Evolutionary conservation across 257 asterid genomes (phyloP).

Genomic region (Solanum pinnatisectum): DNA sequence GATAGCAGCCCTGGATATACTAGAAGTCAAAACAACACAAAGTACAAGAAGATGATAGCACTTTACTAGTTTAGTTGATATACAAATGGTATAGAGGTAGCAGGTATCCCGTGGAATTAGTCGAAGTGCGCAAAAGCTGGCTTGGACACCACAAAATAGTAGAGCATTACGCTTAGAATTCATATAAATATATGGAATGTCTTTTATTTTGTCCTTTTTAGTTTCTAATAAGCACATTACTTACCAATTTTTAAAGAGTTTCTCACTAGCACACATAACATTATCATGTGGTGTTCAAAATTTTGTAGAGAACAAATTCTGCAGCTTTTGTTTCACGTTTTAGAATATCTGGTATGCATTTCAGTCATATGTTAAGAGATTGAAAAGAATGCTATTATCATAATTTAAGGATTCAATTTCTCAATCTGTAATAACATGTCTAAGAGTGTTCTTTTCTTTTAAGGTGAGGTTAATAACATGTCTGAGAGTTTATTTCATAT

Average conservation of each 20-base stretch:
- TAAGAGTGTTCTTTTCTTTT: neutral
- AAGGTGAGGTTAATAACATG: neutral
- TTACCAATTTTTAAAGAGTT: neutral
- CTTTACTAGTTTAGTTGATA: neutral
- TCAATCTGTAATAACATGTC: neutral
- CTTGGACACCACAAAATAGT: neutral
- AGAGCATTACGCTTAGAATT: neutral
- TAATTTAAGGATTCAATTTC: conserved; percentile 4
- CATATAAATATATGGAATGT: neutral
- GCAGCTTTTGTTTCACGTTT: neutral
- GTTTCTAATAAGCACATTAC: neutral
- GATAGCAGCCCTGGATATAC: neutral
- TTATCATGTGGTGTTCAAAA: neutral
- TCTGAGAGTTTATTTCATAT: neutral
- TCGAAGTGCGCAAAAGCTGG: neutral
- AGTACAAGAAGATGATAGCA: neutral
- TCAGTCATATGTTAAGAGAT: neutral
- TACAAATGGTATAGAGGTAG: neutral
- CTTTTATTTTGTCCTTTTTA: neutral
- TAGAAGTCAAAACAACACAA: neutral
- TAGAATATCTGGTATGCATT: neutral
- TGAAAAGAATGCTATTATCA: neutral
- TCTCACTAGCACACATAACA: neutral
- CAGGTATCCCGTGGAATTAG: neutral
- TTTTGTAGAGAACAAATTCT: neutral